Evolutionary conservation across 805 yeast species (phyloP).

Genomic region (Candida stauntonica): DNA sequence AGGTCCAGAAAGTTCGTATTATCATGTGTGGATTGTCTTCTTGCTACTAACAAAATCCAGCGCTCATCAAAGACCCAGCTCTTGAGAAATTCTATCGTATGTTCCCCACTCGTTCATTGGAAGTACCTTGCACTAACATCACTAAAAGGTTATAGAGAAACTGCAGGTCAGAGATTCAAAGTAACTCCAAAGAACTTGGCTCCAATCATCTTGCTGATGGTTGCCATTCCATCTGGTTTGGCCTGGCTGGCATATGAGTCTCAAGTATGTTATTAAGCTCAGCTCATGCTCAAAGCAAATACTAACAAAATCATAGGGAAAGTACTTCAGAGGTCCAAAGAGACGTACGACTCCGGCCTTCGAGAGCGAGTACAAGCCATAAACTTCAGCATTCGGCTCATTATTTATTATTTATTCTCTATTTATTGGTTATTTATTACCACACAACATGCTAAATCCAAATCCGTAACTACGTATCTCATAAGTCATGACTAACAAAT

Average conservation of each 20-base stretch:
- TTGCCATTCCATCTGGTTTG: constrained; percentile 22
- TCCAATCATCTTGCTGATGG: constrained; percentile 18
- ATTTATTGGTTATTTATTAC: constrained; percentile 1
- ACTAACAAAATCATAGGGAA: constrained; percentile 15
- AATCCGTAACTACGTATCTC: too few relatives aligned
- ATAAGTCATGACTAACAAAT: too few relatives aligned
- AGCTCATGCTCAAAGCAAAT: not conserved
- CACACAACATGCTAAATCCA: not conserved
- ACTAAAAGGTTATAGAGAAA: constrained; percentile 21
- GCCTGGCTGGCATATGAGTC: constrained; percentile 23
- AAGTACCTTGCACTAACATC: constrained; percentile 3
- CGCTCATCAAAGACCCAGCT: constrained; percentile 25
- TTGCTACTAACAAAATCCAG: constrained; percentile 15
- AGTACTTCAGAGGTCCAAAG: constrained; percentile 21
- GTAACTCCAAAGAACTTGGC: constrained; percentile 23
- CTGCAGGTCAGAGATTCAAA: constrained; percentile 21
- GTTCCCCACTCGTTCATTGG: constrained; percentile 7
- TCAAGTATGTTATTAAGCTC: constrained; percentile 10
- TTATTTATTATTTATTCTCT: constrained; percentile 4
- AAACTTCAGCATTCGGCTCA: too few relatives aligned
- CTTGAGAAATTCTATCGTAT: constrained; percentile 24
- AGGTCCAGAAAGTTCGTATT: constrained; percentile 13
- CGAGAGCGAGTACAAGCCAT: constrained; percentile 22
- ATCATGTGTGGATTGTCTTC: not conserved
- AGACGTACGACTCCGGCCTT: constrained; percentile 23